Conservation (phyloP, 768 basidiomycete genomes). For the Naganishia vishniacii region DNA sequence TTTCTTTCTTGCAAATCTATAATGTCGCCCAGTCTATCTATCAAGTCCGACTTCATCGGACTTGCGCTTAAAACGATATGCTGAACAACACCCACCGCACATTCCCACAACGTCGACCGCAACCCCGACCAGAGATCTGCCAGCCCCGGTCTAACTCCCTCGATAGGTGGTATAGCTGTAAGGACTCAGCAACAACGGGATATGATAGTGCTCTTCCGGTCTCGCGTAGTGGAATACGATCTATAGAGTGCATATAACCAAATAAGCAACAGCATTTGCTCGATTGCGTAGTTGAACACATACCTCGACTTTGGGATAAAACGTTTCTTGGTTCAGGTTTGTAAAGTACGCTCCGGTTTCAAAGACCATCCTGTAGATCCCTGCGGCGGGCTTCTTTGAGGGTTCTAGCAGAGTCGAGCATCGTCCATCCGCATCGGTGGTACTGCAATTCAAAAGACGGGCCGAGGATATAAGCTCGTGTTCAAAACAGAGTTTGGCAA, state of each 20-base stretch:
- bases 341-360: conserved; percentile 78
- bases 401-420: conserved; percentile 67
- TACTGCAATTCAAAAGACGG: conserved; percentile 49
- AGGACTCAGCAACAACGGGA: conserved; percentile 85
- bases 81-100: no score
- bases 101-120: no score
- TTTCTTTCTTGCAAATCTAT: no score
- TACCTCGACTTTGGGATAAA: conserved; percentile 90
- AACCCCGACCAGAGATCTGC: no score
- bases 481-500: conserved; percentile 11
- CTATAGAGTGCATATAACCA: conserved; percentile 49
- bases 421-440: conserved; percentile 75
- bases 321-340: conserved; percentile 59
- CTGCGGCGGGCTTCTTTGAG: conserved; percentile 54
- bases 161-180: conserved; percentile 88
- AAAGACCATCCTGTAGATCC: conserved; percentile 79
- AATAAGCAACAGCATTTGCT: not conserved
- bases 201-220: conserved; percentile 78
- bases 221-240: conserved; percentile 70
- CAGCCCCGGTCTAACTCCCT: conserved; percentile 69
- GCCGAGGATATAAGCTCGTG: not conserved
- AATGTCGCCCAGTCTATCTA: no score
- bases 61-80: no score
- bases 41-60: no score
- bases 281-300: conserved; percentile 24